Evolutionary conservation across 2,329 filamentous ascomycete genomes (phyloP), one percentile per base, ranked within the genome.

Genomic region (Apiospora malaysiana): DNA sequence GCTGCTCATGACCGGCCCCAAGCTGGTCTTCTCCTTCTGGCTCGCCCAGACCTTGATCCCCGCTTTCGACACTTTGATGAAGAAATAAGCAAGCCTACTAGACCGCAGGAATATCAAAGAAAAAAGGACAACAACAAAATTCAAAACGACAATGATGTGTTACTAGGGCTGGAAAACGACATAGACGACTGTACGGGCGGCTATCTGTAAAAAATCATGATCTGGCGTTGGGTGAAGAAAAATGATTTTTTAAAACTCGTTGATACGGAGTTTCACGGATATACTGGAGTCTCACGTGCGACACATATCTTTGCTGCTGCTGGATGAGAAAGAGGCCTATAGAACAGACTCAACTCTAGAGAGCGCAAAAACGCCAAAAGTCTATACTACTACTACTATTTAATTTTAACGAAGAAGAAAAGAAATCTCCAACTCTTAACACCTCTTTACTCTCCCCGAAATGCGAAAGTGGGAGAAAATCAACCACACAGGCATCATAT

Each of bases 11-110:
- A 99, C 96, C 21, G 97, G 96, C 32, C 96, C 96, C 74, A 99
- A 99, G 89, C 89, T 99, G 72, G 96, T 98, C 74, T 99, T 99
- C 87, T 98, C 95, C 73, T 99, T 99, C 91, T 99, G 96, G 96
- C 90, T 99, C 80, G 96, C 96, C 71, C 96, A 99, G 87, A 98
- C 96, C 42, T 87, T 99, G 78, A 99, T 99, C 80, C 96, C 96
- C 68, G 92, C 94, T 49, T 98, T 98, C 82, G 93, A 90, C 76
- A 80, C 76, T 71, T 83, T 83, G 74, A 77, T 88, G 71, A 79
- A 78, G 71, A 80, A 79, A 75, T 81, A 78, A 75, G 67, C 25
- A 1, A 23, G 46, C n/a, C 16, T 16, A 32, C 16, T 47, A 10
- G 12, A 46, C 10, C 8, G 43, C 23, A 67, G 70, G 51, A 37